Evolutionary conservation across 2,329 filamentous ascomycete genomes (phyloP).

Genomic region (Leptodontidium sp.): DNA sequence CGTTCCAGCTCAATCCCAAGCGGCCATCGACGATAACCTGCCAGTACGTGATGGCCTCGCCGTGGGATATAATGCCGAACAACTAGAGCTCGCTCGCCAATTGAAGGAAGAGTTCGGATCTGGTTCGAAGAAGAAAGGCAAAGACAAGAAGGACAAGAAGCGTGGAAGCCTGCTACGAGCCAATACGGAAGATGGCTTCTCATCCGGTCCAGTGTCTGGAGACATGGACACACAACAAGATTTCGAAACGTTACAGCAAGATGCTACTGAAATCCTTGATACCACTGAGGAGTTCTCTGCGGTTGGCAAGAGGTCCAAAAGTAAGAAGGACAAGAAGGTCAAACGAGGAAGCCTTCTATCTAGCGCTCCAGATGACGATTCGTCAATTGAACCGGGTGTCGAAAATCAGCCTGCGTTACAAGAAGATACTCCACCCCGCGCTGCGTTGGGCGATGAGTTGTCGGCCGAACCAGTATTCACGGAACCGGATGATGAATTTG

Average conservation of each 20-base stretch:
- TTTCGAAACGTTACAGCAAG: conserved; percentile 24
- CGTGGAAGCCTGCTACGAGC: conserved; percentile 32
- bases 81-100: conserved; percentile 42
- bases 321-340: conserved; percentile 40
- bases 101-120: conserved; percentile 43
- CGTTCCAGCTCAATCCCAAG: conserved; percentile 19
- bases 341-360: conserved; percentile 28
- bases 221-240: conserved; percentile 24
- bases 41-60: conserved; percentile 31
- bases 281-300: conserved; percentile 33
- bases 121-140: conserved; percentile 50
- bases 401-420: neutral
- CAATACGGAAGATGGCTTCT: conserved; percentile 34
- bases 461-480: conserved; percentile 19
- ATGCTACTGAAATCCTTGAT: conserved; percentile 14
- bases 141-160: conserved; percentile 51
- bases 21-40: conserved; percentile 16
- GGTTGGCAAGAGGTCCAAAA: conserved; percentile 36
- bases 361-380: conserved; percentile 10
- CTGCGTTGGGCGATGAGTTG: neutral
- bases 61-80: conserved; percentile 40
- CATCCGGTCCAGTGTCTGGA: conserved; percentile 23
- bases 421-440: neutral
- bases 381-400: neutral
- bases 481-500: conserved; percentile 36